A percentile compares a stretch with the other conserved stretches of the same genome.
Conservation (phyloP, 192 early-diverging fungal species). For the Backusella sp. region DNA sequence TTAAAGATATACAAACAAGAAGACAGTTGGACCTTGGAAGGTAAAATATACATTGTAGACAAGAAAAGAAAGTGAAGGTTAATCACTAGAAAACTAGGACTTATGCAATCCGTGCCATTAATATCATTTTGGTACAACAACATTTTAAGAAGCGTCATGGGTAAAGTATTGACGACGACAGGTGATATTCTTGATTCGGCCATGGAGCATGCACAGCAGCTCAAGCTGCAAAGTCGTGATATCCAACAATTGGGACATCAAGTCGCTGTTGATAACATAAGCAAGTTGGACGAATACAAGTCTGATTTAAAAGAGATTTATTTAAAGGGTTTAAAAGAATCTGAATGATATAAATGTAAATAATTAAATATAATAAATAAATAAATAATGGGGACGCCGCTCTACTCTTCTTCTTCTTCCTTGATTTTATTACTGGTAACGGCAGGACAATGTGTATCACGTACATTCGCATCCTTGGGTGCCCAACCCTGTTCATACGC, state of each 20-base stretch:
- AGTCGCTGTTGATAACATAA: constrained; percentile 28
- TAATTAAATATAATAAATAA: neutral
- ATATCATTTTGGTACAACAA: constrained; percentile 58
- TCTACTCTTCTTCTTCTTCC: neutral
- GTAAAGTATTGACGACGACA: constrained; percentile 43
- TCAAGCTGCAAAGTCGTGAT: constrained; percentile 26
- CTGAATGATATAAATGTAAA: neutral
- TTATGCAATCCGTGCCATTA: constrained; percentile 54
- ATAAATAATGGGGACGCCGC: neutral
- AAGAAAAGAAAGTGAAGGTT: too few species aligned
- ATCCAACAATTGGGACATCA: constrained; percentile 34
- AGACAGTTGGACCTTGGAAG: constrained; percentile 60
- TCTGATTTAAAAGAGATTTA: constrained; percentile 26
- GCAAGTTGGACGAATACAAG: constrained; percentile 30
- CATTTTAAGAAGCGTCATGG: constrained; percentile 48
- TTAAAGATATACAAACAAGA: constrained; percentile 53
- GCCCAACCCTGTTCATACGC: constrained; percentile 67
- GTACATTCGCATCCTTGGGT: constrained; percentile 49
- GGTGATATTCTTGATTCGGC: constrained; percentile 53
- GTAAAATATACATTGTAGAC: neutral
- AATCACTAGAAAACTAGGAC: constrained; percentile 20
- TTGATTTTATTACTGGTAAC: neutral
- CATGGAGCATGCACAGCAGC: constrained; percentile 25
- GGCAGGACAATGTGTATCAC: constrained; percentile 12
- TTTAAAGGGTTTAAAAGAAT: constrained; percentile 14